Percentiles rank a stretch among this genome's conserved stretches.
Evolutionary conservation across 306 rosid species (phyloP).

Genomic region (Lathyrus tuberosus): DNA sequence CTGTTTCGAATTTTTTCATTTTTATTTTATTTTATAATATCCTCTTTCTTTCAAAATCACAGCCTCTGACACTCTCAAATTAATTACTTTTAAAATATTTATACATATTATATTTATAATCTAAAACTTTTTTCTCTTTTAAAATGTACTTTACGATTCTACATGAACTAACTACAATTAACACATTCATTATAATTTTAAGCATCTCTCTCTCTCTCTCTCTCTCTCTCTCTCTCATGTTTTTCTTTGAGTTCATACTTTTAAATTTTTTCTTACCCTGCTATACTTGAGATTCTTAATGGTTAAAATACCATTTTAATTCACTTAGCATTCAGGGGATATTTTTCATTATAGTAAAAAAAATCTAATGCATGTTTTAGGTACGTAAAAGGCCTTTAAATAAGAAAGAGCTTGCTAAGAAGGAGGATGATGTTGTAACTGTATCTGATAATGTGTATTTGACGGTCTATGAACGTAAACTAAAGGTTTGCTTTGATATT

Average conservation of each 20-base stretch:
- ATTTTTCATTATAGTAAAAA: constrained; percentile 32
- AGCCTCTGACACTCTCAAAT: no score
- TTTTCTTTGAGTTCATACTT: constrained; percentile 6
- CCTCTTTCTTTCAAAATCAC: no score
- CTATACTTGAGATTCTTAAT: constrained; percentile 9
- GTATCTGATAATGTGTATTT: constrained; percentile 71
- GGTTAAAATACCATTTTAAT: neutral
- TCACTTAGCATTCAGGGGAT: constrained; percentile 22
- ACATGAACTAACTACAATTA: no score
- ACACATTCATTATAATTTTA: no score
- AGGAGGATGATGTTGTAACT: constrained; percentile 91
- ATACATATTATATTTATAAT: no score
- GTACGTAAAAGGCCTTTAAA: constrained; percentile 98
- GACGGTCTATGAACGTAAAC: constrained; percentile 88
- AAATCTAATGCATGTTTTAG: constrained; percentile 48
- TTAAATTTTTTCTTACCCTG: neutral
- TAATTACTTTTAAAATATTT: no score
- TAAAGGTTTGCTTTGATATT: constrained; percentile 65
- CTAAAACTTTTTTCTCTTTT: no score
- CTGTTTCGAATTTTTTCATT: no score
- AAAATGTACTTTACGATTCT: no score
- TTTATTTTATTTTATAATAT: no score
- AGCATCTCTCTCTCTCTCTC: no score
- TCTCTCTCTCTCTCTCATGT: neutral
- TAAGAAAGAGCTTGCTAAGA: constrained; percentile 94